phyloP scores from a whole-genome alignment of 2,329 filamentous ascomycete species.

The Thielaviopsis ethacetica region DNA sequence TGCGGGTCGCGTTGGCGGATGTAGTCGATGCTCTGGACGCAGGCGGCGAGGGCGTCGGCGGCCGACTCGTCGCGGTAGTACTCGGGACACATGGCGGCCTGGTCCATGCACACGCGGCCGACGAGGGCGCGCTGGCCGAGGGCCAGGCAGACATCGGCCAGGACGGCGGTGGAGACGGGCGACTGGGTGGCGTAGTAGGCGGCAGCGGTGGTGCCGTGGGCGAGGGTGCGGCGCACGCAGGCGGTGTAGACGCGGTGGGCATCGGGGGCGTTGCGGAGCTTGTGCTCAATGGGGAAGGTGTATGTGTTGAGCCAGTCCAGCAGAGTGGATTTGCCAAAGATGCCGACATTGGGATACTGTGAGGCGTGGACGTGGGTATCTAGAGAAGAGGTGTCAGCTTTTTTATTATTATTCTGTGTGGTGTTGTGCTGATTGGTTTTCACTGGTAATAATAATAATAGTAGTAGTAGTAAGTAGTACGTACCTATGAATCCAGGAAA shows the following conservation, averaged over 20 bases:
- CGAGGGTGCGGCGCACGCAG: constrained; percentile 63
- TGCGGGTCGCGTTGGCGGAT: constrained; percentile 50
- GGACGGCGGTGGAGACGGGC: constrained; percentile 74
- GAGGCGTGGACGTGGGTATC: constrained; percentile 93
- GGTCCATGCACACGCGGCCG: constrained; percentile 92
- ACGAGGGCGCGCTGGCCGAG: constrained; percentile 80
- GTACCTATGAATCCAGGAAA: constrained; percentile 69
- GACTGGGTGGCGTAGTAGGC: constrained; percentile 91
- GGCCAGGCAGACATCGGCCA: constrained; percentile 66
- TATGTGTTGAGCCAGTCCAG: constrained; percentile 89
- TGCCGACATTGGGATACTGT: constrained; percentile 85
- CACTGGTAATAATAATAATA: background rate
- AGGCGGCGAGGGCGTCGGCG: constrained; percentile 38
- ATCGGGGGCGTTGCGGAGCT: constrained; percentile 44
- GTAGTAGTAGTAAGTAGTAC: too few species aligned
- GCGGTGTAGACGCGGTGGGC: constrained; percentile 60
- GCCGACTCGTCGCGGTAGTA: constrained; percentile 65
- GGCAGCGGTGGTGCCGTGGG: constrained; percentile 83
- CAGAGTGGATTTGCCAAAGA: constrained; percentile 86
- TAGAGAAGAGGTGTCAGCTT: constrained; percentile 22
- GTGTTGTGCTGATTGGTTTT: background rate
- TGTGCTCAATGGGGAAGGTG: constrained; percentile 84
- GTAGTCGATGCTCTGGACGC: constrained; percentile 45
- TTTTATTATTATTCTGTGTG: background rate
- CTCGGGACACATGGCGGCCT: constrained; percentile 43